Percentiles rank a stretch among this genome's conserved stretches.
These are phyloP conservation scores for Ilyonectria destructans DNA, from an alignment of 2,329 filamentous ascomycete genomes.

Conservation along the genomic window DNA sequence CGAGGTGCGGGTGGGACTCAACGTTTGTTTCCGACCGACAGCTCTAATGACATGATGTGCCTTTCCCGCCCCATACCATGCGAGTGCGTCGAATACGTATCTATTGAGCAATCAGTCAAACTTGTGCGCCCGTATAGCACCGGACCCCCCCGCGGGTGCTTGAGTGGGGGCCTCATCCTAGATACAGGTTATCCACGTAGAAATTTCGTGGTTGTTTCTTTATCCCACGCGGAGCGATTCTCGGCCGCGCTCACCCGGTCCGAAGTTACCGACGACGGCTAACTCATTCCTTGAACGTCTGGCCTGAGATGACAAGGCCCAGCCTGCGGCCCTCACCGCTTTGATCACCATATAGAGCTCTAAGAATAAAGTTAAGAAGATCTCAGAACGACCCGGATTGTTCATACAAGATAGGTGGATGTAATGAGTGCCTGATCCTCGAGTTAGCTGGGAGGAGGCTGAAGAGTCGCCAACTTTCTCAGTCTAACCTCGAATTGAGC, in stretches of 20 bases:
- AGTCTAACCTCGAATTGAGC: neutral
- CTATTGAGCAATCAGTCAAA: neutral
- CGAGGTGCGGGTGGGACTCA: neutral
- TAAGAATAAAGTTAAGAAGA: neutral
- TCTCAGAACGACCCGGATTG: neutral
- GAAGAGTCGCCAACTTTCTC: neutral
- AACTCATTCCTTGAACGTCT: neutral
- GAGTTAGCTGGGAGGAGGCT: neutral
- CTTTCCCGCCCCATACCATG: neutral
- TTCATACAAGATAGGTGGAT: neutral
- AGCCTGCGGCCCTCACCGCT: neutral
- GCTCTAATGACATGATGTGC: conserved; percentile 11
- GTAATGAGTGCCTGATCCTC: neutral
- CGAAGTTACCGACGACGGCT: neutral
- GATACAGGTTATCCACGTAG: neutral
- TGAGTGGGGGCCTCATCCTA: neutral
- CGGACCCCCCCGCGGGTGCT: neutral
- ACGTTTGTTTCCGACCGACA: neutral
- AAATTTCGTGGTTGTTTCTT: neutral
- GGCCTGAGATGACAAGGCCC: conserved; percentile 9
- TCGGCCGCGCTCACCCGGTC: neutral
- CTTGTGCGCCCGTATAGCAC: conserved; percentile 12
- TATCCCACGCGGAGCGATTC: neutral
- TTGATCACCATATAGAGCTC: neutral
- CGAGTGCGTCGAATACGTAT: conserved; percentile 10